Conservation (phyloP, 768 basidiomycete genomes). For the Rhodotorula paludigena region DNA sequence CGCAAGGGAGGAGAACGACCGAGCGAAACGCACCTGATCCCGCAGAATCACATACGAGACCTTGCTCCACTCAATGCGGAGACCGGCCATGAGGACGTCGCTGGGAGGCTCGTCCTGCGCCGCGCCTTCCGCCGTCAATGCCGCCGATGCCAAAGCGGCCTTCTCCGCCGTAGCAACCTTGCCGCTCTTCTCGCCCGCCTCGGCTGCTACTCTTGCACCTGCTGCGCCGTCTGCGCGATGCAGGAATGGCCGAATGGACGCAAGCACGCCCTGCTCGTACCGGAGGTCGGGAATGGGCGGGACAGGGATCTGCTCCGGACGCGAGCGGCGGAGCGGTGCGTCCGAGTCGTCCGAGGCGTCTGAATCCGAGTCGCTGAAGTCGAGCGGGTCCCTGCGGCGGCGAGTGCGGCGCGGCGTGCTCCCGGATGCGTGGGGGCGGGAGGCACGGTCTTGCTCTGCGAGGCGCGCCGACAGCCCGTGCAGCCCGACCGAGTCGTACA, state of each 20-base stretch:
- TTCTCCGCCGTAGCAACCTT: slow-evolving; percentile 3
- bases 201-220: background rate
- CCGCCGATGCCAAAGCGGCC: background rate
- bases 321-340: background rate
- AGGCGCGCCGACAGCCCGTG: background rate
- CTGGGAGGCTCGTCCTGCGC: background rate
- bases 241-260: slow-evolving; percentile 39
- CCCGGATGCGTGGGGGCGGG: background rate
- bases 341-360: background rate
- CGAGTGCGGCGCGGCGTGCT: too few species aligned
- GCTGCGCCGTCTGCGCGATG: background rate
- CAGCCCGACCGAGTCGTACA: slow-evolving; percentile 11
- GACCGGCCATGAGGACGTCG: slow-evolving; percentile 13
- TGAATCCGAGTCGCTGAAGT: background rate
- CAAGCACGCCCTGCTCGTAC: slow-evolving; percentile 40
- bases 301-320: slow-evolving; percentile 10
- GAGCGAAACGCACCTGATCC: slow-evolving; percentile 37
- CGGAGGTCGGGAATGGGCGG: slow-evolving; percentile 42
- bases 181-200: background rate
- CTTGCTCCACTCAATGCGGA: slow-evolving; percentile 35
- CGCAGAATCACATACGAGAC: slow-evolving; percentile 37
- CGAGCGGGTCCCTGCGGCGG: background rate
- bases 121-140: slow-evolving; percentile 7
- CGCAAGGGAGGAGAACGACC: background rate
- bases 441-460: slow-evolving; percentile 5